These are phyloP conservation scores for Nothophaeocryptopus gaeumannii DNA, from an alignment of 2,329 filamentous ascomycete species.

Conservation along the genomic window DNA sequence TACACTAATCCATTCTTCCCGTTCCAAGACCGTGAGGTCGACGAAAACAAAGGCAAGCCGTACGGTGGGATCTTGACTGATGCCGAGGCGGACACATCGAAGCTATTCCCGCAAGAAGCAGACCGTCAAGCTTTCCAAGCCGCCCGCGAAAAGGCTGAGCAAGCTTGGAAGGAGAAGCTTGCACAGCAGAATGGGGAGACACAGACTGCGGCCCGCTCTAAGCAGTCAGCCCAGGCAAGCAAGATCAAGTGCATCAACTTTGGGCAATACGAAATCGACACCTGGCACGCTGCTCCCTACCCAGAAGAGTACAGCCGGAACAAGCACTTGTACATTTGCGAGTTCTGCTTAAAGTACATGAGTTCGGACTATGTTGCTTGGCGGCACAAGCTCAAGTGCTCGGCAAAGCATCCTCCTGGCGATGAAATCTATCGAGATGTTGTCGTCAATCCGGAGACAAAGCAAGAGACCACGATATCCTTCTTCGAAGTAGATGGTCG, in stretches of 20 bases:
- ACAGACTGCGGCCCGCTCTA: slow-evolving; percentile 46
- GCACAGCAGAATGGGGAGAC: slow-evolving; percentile 63
- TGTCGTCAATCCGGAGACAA: slow-evolving; percentile 55
- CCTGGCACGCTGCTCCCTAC: slow-evolving; percentile 97
- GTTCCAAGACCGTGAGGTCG: slow-evolving; percentile 82
- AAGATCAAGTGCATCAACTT: slow-evolving; percentile 99
- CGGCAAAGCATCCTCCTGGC: slow-evolving; percentile 91
- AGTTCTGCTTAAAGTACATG: slow-evolving; percentile 99
- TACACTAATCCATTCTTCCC: slow-evolving; percentile 82
- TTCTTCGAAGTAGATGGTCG: slow-evolving; percentile 98
- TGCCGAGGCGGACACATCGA: slow-evolving; percentile 83
- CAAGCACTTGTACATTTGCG: slow-evolving; percentile 95
- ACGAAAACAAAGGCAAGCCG: slow-evolving; percentile 86
- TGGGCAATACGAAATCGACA: slow-evolving; percentile 96
- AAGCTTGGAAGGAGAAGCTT: slow-evolving; percentile 76
- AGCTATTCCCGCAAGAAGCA: slow-evolving; percentile 74
- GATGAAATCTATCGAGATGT: slow-evolving; percentile 95
- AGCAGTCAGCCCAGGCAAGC: slow-evolving; percentile 80
- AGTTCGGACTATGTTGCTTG: slow-evolving; percentile 98
- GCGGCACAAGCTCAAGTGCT: slow-evolving; percentile 93
- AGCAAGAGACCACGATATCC: slow-evolving; percentile 49
- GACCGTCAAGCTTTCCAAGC: slow-evolving; percentile 87
- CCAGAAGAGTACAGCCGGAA: slow-evolving; percentile 98
- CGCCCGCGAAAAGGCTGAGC: slow-evolving; percentile 85
- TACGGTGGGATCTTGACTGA: slow-evolving; percentile 93